Base-by-base conservation (phyloP, 495 filamentous ascomycete genomes). In the Poronia punctata region DNA sequence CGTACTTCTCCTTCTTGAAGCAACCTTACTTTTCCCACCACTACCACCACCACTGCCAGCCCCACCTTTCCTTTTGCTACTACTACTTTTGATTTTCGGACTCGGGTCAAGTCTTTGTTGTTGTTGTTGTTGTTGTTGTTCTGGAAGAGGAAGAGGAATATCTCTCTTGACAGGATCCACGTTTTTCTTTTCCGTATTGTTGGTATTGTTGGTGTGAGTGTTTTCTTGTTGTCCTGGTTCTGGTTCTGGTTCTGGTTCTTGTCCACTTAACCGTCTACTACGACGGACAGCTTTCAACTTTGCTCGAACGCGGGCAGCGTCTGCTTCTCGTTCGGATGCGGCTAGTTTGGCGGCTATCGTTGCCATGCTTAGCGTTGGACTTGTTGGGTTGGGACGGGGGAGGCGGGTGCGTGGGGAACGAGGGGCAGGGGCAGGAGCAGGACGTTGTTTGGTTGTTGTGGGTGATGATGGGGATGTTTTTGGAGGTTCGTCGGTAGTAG, bases 1-100 rank as follows among this genome's bases (percentile, higher is more conserved):
- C 6, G 83, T 86, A 43, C 82, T 86, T 29, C 83, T 62, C 50
- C 83, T 64, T 36, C 83, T 67, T 32, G 67, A 73, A 0, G 66
- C 68, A 38, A 57, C 52, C 54, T 63, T 59, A 54, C 59, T 66
- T 56, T 22, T 14, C 4, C 26, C 43, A 3, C 33, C 15, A 15
- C 11, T 22, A 7, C 42, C 17, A 8, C 37, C 7, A 16, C 5
- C 10, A 3, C 11, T 39, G 14, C 29, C 22, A 7, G 8, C 20
- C 34, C 32, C 10, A 22, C 7, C 27, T 7, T 3, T 24, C 11
- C 35, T 23, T n/a, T 12, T 12, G 35, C 35, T 23, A 17, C 16
- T 4, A 14, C 35, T 23, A 4, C 35, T 19, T 7, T n/a, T n/a
- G n/a, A n/a, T n/a, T n/a, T n/a, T n/a, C n/a, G n/a, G n/a, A n/a